Conservation (phyloP, 73 alveolate genomes). For the Loxodes magnus region DNA sequence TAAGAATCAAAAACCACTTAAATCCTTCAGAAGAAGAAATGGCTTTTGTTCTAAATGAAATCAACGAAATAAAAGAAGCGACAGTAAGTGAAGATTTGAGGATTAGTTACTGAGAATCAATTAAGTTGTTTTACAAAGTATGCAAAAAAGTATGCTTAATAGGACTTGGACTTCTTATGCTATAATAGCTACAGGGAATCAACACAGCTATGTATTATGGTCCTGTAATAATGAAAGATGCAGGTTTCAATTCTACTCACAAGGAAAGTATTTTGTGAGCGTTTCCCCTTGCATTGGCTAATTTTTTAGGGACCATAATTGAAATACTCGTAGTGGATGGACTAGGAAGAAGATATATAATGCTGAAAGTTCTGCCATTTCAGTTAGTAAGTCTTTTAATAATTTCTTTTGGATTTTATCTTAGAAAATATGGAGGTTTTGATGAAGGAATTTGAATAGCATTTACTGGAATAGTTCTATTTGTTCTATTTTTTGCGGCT, state of each 20-base stretch:
- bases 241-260: slow-evolving; percentile 24
- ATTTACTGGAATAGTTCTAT: slow-evolving; percentile 16
- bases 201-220: slow-evolving; percentile 47
- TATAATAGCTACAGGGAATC: slow-evolving; percentile 33
- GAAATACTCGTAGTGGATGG: slow-evolving; percentile 23
- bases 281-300: slow-evolving; percentile 33
- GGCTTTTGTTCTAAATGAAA: too few relatives aligned
- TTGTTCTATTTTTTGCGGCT: slow-evolving; percentile 24
- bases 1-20: too few relatives aligned
- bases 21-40: too few relatives aligned
- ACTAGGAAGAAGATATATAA: slow-evolving; percentile 29
- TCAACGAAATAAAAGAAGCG: not conserved
- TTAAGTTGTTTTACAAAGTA: not conserved
- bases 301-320: slow-evolving; percentile 26
- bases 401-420: too few relatives aligned
- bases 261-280: not conserved
- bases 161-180: slow-evolving; percentile 22
- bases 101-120: not conserved
- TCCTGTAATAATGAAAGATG: slow-evolving; percentile 20
- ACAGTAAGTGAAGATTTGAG: slow-evolving; percentile 1
- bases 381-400: too few relatives aligned
- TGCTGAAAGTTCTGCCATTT: slow-evolving; percentile 28
- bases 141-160: slow-evolving; percentile 9
- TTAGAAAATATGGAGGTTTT: too few relatives aligned
- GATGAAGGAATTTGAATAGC: too few relatives aligned